Conservation (phyloP, 2,329 filamentous ascomycete species). For the Pleoardoris graminearum region DNA sequence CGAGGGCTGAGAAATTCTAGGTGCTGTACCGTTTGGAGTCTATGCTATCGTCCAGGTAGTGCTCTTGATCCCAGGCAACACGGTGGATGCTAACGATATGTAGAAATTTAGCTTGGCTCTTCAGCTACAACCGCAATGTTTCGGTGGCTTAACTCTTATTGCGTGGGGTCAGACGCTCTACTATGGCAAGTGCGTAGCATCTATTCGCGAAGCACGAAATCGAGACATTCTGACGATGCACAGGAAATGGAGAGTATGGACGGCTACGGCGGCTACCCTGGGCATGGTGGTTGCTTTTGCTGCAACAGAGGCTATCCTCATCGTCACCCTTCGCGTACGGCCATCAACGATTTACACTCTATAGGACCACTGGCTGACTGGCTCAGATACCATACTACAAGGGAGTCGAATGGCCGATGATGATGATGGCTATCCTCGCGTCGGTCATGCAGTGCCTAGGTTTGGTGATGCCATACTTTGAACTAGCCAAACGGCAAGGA, state of each 20-base stretch:
- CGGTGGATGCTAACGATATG: neutral
- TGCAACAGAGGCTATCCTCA: slow-evolving; percentile 59
- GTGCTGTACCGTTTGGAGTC: slow-evolving; percentile 54
- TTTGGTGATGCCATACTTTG: slow-evolving; percentile 63
- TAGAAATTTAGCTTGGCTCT: slow-evolving; percentile 60
- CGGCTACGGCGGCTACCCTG: slow-evolving; percentile 49
- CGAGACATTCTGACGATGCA: slow-evolving; percentile 10
- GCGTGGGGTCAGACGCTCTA: slow-evolving; percentile 58
- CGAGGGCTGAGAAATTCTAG: slow-evolving; percentile 22
- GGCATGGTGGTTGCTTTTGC: slow-evolving; percentile 52
- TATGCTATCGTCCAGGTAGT: slow-evolving; percentile 56
- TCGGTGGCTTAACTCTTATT: slow-evolving; percentile 54
- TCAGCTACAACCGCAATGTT: slow-evolving; percentile 59
- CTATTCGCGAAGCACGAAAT: neutral
- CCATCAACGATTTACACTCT: neutral
- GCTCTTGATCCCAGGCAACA: neutral
- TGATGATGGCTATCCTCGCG: slow-evolving; percentile 62
- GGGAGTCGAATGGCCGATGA: slow-evolving; percentile 59
- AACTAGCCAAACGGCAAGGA: slow-evolving; percentile 64
- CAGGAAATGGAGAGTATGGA: slow-evolving; percentile 55
- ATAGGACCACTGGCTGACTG: neutral
- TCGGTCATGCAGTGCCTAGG: slow-evolving; percentile 61
- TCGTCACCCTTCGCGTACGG: slow-evolving; percentile 58
- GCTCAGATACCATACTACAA: slow-evolving; percentile 57
- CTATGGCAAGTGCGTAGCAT: slow-evolving; percentile 51